Conservation (phyloP, 164 flowering plant genomes). For the Chimonanthus praecox region DNA sequence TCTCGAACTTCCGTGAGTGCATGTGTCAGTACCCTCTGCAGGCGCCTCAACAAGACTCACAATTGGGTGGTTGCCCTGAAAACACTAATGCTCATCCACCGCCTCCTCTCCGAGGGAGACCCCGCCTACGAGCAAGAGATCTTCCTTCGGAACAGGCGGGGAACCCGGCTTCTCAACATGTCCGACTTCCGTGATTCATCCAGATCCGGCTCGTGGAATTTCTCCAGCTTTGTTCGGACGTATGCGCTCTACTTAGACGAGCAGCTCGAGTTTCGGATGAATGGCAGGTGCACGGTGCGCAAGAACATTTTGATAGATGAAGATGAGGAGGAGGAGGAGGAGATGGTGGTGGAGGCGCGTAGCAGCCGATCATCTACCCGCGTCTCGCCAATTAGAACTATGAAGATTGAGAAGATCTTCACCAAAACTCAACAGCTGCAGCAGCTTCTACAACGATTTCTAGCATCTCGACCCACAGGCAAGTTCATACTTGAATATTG, state of each 20-base stretch:
- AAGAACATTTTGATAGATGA: no score
- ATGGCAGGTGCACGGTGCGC: slow-evolving; percentile 35
- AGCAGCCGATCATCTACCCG: not conserved
- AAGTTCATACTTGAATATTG: not conserved
- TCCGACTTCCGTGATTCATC: slow-evolving; percentile 73
- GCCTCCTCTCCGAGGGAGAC: slow-evolving; percentile 69
- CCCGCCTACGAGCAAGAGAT: slow-evolving; percentile 66
- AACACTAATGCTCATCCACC: slow-evolving; percentile 56
- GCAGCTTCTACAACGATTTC: slow-evolving; percentile 71
- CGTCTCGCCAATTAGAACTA: slow-evolving; percentile 40
- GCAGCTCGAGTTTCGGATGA: slow-evolving; percentile 66
- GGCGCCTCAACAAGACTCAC: slow-evolving; percentile 66
- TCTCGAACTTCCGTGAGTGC: slow-evolving; percentile 51
- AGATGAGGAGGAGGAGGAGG: not conserved
- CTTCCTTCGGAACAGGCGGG: slow-evolving; percentile 56
- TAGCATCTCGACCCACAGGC: slow-evolving; percentile 86
- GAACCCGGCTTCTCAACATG: slow-evolving; percentile 77
- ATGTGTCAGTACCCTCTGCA: slow-evolving; percentile 49
- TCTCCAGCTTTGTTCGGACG: slow-evolving; percentile 71
- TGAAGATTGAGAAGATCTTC: slow-evolving; percentile 46
- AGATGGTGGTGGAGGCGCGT: slow-evolving; percentile 26
- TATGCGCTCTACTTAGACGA: slow-evolving; percentile 74
- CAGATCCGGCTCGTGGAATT: slow-evolving; percentile 76
- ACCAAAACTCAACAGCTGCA: slow-evolving; percentile 52
- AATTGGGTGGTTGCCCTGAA: slow-evolving; percentile 88